These are phyloP conservation scores for Beta lomatogona DNA, from an alignment of 179 eudicot species.

Conservation along the genomic window DNA sequence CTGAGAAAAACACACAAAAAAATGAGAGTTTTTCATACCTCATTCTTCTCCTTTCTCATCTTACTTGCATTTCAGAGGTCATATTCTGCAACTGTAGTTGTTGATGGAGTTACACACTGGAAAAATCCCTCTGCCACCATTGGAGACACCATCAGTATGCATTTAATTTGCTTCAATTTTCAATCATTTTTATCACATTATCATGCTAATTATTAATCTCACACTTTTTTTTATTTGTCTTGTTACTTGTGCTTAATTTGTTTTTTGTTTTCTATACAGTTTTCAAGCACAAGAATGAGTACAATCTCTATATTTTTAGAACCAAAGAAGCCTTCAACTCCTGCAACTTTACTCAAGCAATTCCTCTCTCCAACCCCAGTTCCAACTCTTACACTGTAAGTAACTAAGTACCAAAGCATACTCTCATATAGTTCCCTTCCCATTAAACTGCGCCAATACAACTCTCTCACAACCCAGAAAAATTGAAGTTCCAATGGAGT, in stretches of 20 bases:
- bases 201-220: not conserved
- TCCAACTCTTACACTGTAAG: slow-evolving; percentile 57
- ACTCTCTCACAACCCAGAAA: too few species aligned
- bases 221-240: not conserved
- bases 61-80: slow-evolving; percentile 26
- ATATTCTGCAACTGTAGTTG: slow-evolving; percentile 54
- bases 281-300: slow-evolving; percentile 61
- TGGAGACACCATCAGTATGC: slow-evolving; percentile 81
- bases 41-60: slow-evolving; percentile 27
- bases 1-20: not conserved
- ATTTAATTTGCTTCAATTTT: not conserved
- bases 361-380: slow-evolving; percentile 58
- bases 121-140: slow-evolving; percentile 54
- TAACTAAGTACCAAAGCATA: not conserved
- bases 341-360: slow-evolving; percentile 82
- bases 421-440: too few species aligned
- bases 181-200: not conserved
- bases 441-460: too few species aligned
- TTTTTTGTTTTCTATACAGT: not conserved
- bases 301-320: slow-evolving; percentile 74
- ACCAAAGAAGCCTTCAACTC: slow-evolving; percentile 52
- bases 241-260: not conserved
- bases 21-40: slow-evolving; percentile 18
- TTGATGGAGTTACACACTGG: slow-evolving; percentile 78
- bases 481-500: too few species aligned